Evolutionary conservation across 1,139 yeast genomes (phyloP), one percentile per base, ranked within the genome.

Genomic region (Taphrina betulina): DNA sequence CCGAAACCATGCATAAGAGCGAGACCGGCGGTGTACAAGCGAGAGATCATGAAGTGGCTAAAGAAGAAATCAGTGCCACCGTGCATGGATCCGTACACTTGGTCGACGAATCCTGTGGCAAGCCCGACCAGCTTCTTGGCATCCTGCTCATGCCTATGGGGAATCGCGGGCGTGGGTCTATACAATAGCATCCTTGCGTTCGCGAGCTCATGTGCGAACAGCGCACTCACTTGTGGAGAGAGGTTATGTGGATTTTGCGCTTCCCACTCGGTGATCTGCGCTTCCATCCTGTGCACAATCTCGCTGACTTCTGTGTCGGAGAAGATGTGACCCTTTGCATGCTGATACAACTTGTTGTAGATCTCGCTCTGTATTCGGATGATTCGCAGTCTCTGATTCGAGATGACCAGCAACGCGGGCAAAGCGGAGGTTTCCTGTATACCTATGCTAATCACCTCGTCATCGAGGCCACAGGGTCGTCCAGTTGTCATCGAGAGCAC

Each of bases 401-500:
- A 5, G 5, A 16, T 10, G 3, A 10, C 20, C 38, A 19, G 14
- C 22, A 16, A 7, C 12, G 17, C 48, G 5, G 48, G 48, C 19
- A 14, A 14, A 2, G 16, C 14, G 3, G 20, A 36, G 2, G 48
- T 43, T n/a, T n/a, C n/a, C n/a, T n/a, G n/a, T n/a, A n/a, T n/a
- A n/a, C n/a, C n/a, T n/a, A n/a, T n/a, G n/a, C n/a, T n/a, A 29
- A 43, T 43, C 17, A 37, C 24, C 12, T n/a, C 10, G 8, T 43
- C 48, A 14, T 43, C 48, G 17, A 43, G 20, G 16, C 38, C 48
- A 31, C 7, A 22, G 3, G 54, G 54, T 31, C 54, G 33, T 3
- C 54, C 54, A 5, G 26, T 24, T 10, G 37, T 16, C 40, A 40
- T 50, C 5, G 46, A 50, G 17, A 50, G 46, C 5, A 41, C 46